Base-by-base conservation (phyloP, 2,329 filamentous ascomycete species). In the Xylariomycetidae sp. region DNA sequence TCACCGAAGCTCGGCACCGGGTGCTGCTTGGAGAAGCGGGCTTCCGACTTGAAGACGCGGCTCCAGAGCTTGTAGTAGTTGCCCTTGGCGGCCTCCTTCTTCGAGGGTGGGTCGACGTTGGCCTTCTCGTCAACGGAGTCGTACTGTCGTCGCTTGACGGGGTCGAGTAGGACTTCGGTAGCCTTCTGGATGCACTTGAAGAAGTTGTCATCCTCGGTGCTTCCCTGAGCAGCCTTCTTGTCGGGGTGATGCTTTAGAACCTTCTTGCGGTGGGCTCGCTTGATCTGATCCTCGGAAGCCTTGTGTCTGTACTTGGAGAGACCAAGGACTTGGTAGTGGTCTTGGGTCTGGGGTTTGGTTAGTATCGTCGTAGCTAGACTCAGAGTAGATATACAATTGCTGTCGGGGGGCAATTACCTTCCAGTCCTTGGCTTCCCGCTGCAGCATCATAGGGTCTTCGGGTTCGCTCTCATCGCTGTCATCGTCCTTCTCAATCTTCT, bases 171-270 rank as follows among this genome's bases (percentile, higher is more conserved):
- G 33, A 97, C 77, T 56, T 98, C 92, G 53, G 85, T 90, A 37
- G 92, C 92, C 67, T 96, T 96, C 63, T 98, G 94, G 63, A 98
- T 98, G 67, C 94, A 98, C 77, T 98, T 98, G 84, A 98, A 98
- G 75, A 98, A 98, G 63, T 85, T 87, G 64, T 98, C 92, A 65
- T 96, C 90, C 55, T 97, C 89, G 50, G 79, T 77, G 53, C 79
- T 77, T 42, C 92, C 92, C 30, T 82, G 77, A 17, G 92, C 92
- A 12, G 94, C 92, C 72, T 94, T 94, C 82, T 98, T 98, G 65
- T 98, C 92, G 42, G 92, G 92, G 66, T 98, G 92, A 65, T 98
- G 92, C 70, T 88, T 90, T 48, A 98, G 84, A 47, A 98, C 92
- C 84, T 98, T 98, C 80, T 94, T 96, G 71, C 92, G 88, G 72